Evolutionary conservation across 495 filamentous ascomycete genomes (phyloP).

Genomic region (Entonaema liquescens): DNA sequence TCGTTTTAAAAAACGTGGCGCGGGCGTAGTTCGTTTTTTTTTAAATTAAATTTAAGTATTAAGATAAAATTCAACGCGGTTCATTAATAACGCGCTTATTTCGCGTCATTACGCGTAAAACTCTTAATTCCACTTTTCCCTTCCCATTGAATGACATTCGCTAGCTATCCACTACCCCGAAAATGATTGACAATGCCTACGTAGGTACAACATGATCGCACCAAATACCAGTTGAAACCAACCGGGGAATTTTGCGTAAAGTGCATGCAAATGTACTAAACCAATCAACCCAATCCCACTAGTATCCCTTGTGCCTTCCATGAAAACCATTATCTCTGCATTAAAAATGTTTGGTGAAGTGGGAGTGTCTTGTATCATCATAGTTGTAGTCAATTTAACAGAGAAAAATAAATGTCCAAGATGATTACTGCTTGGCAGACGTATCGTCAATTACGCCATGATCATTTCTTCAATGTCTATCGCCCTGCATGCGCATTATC

Average conservation of each 20-base stretch:
- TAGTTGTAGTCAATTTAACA: neutral
- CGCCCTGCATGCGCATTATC: conserved; percentile 36
- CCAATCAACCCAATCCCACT: too few relatives aligned
- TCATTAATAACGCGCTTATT: too few relatives aligned
- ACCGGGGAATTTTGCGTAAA: conserved; percentile 37
- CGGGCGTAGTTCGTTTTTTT: too few relatives aligned
- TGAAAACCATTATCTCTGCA: too few relatives aligned
- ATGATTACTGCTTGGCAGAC: conserved; percentile 2
- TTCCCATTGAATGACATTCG: too few relatives aligned
- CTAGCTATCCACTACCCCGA: conserved; percentile 15
- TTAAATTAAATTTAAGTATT: too few relatives aligned
- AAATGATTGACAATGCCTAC: conserved; percentile 18
- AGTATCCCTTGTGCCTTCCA: too few relatives aligned
- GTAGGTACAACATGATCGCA: too few relatives aligned
- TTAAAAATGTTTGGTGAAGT: neutral
- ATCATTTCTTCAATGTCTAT: conserved; percentile 33
- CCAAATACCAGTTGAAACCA: conserved; percentile 33
- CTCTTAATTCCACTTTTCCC: too few relatives aligned
- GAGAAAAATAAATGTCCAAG: neutral
- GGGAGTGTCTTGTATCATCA: conserved; percentile 4
- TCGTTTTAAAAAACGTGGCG: too few relatives aligned
- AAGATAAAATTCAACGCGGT: too few relatives aligned
- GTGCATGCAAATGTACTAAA: conserved; percentile 37
- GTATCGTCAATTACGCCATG: conserved; percentile 30
- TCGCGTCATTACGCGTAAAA: too few relatives aligned